Conservation (phyloP, 192 early-diverging fungal genomes). For the Rhizophagus sp. region DNA sequence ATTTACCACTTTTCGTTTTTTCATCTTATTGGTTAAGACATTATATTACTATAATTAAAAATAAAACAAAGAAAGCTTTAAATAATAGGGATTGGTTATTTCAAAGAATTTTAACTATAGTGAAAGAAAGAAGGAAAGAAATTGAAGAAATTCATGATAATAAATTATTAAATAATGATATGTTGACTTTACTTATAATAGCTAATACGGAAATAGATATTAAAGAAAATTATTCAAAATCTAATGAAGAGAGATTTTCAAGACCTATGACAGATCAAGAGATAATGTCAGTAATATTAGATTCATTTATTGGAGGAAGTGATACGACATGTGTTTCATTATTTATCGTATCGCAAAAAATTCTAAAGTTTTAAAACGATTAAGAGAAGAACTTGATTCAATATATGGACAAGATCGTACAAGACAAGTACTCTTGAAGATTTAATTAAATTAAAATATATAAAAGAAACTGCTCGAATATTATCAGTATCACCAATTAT, state of each 20-base stretch:
- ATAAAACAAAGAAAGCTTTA: neutral
- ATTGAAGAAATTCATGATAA: neutral
- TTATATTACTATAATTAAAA: neutral
- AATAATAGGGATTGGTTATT: constrained; percentile 1
- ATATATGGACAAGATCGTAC: neutral
- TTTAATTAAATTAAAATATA: constrained; percentile 3
- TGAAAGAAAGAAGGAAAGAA: constrained; percentile 17
- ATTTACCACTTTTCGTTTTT: neutral
- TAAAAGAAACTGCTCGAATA: neutral
- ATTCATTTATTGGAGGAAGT: neutral
- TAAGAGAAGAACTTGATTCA: neutral
- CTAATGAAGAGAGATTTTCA: too few relatives aligned
- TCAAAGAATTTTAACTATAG: neutral
- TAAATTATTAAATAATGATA: neutral
- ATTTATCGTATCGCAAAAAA: neutral
- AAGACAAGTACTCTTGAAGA: neutral
- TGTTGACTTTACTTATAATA: neutral
- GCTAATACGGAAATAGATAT: neutral
- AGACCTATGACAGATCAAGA: constrained; percentile 20
- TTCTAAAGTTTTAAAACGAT: neutral
- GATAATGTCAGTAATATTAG: neutral
- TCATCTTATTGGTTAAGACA: neutral
- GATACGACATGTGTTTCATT: constrained; percentile 16
- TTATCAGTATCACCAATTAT: neutral
- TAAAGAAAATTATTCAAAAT: neutral